Percentiles rank a stretch among this genome's conserved stretches.
Conservation (phyloP, 192 early-diverging fungal species). For the Coemansia interrupta region DNA sequence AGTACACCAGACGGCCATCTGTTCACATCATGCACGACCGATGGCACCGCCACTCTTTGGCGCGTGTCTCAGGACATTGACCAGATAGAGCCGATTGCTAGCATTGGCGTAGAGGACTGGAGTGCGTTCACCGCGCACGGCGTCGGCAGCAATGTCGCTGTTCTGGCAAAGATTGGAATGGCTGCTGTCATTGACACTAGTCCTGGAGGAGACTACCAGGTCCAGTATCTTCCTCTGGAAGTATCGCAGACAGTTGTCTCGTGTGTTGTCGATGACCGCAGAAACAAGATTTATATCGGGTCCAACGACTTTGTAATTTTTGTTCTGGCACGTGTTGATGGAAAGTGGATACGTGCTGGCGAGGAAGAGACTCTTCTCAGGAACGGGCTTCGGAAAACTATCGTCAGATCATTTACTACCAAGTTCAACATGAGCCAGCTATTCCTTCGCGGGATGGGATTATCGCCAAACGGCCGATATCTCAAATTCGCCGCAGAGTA, state of each 20-base stretch:
- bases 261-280: conserved; percentile 31
- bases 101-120: conserved; percentile 27
- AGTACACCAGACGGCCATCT: neutral
- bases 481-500: conserved; percentile 37
- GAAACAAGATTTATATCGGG: conserved; percentile 27
- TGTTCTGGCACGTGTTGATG: conserved; percentile 15
- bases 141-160: conserved; percentile 3
- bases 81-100: conserved; percentile 3
- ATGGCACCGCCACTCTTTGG: conserved; percentile 35
- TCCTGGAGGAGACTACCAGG: neutral
- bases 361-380: conserved; percentile 22
- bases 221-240: conserved; percentile 17
- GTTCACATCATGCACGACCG: conserved; percentile 21
- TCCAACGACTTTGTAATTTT: conserved; percentile 24
- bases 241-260: conserved; percentile 29
- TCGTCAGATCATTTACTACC: conserved; percentile 44
- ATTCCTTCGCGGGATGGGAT: conserved; percentile 28
- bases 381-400: conserved; percentile 29
- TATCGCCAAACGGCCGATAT: conserved; percentile 32
- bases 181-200: conserved; percentile 23
- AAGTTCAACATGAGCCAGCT: conserved; percentile 38
- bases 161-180: conserved; percentile 35
- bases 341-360: conserved; percentile 12
- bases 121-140: conserved; percentile 31
- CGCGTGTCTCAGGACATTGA: conserved; percentile 14